Base-by-base conservation (phyloP, 202 grass and related monocot species). In the Panicum virgatum region DNA sequence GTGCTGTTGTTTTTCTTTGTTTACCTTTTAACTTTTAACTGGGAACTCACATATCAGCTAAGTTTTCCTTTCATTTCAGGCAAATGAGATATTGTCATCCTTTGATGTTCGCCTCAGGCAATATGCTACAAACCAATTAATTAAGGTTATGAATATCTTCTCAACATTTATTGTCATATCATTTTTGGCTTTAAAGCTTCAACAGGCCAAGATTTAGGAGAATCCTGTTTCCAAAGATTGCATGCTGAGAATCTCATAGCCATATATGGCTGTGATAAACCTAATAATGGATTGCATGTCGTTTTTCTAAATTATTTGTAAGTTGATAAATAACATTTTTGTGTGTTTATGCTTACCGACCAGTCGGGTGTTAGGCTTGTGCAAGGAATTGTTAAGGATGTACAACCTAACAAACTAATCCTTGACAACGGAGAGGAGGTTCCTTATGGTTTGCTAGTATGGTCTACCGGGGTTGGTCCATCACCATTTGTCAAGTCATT, bases 331-430 rank as follows among this genome's bases (percentile, higher is more conserved):
- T 61, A 85, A 86, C 23, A 0, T 34, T 19, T 54, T 44, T 44
- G 10, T 3, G 42, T 23, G 69, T 37, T 14, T 44, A 69, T 83
- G 23, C 62, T 63, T 12, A 74, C 77, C 42, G 62, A 72, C 66
- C 90, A 98, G 95, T 98, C 95, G 77, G 95, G 95, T 76, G 95
- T 95, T 69, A 85, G 61, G 56, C 90, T 98, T 89, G 95, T 98
- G 60, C 69, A 43, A 77, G 95, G 95, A 58, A 74, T 93, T 66
- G 95, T 98, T 69, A 98, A 98, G 68, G 92, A 93, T 71, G 95
- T 98, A 38, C 95, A 91, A 14, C 67, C 86, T 37, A 83, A 90
- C 71, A 94, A 95, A 83, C 47, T 98, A 75, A 88, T 95, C 70
- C 90, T 98, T 42, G 84, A 84, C 86, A 88, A 91, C 65, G 96